phyloP scores from a whole-genome alignment of 2,329 filamentous ascomycete species.

The Aspergillus pseudonomiae region DNA sequence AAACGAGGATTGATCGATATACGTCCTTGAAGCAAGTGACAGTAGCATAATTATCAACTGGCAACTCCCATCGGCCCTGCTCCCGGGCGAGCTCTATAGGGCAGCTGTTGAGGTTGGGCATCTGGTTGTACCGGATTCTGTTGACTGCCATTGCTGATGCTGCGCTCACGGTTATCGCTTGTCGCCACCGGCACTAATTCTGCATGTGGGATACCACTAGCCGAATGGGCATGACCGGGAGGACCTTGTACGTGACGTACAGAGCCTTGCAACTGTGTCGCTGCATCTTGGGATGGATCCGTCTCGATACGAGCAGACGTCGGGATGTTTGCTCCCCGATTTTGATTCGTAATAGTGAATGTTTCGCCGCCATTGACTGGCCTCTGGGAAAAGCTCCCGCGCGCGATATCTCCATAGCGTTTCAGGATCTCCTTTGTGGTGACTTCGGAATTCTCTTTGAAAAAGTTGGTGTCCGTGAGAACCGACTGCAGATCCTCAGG shows the following conservation, averaged over 20 bases:
- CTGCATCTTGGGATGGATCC: slow-evolving; percentile 71
- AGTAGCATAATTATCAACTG: slow-evolving; percentile 27
- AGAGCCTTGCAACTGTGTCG: slow-evolving; percentile 81
- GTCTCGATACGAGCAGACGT: slow-evolving; percentile 74
- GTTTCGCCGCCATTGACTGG: slow-evolving; percentile 56
- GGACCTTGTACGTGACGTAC: slow-evolving; percentile 71
- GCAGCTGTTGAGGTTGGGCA: slow-evolving; percentile 35
- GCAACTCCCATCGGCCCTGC: slow-evolving; percentile 45
- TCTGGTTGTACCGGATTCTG: slow-evolving; percentile 30
- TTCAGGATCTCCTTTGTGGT: slow-evolving; percentile 97
- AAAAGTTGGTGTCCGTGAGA: slow-evolving; percentile 78
- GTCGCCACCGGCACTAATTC: slow-evolving; percentile 32
- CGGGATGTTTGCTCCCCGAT: slow-evolving; percentile 43
- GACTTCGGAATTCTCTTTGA: slow-evolving; percentile 80
- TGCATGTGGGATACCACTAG: slow-evolving; percentile 28
- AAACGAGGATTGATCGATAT: slow-evolving; percentile 12
- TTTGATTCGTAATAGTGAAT: slow-evolving; percentile 47
- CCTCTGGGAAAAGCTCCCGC: slow-evolving; percentile 62
- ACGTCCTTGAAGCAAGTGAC: slow-evolving; percentile 16
- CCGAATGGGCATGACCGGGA: slow-evolving; percentile 36
- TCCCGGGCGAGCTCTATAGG: slow-evolving; percentile 41
- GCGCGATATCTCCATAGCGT: slow-evolving; percentile 82
- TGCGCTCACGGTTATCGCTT: slow-evolving; percentile 37
- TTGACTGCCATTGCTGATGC: slow-evolving; percentile 39
- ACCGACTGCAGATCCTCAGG: slow-evolving; percentile 88